Conservation (phyloP, 768 basidiomycete species). For the Boletus coccyginus region DNA sequence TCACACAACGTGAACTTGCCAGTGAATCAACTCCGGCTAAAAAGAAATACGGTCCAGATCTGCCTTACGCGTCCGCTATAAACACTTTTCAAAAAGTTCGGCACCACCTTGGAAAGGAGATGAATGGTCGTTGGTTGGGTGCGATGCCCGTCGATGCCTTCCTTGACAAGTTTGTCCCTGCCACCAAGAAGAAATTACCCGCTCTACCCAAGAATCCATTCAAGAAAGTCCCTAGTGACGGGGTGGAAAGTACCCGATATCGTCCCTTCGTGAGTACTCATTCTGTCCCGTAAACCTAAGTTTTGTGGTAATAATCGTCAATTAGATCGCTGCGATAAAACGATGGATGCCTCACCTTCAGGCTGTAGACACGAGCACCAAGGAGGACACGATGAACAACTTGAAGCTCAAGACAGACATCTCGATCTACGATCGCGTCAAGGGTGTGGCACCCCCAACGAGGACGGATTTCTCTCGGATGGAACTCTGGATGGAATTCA, state of each 20-base stretch:
- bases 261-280: background rate
- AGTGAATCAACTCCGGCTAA: background rate
- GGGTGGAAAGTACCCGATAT: background rate
- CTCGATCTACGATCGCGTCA: background rate
- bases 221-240: background rate
- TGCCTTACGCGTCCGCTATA: background rate
- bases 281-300: background rate
- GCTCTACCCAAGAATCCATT: background rate
- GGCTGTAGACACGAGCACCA: slow-evolving; percentile 1
- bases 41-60: background rate
- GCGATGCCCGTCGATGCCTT: background rate
- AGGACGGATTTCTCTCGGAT: background rate
- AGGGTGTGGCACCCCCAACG: background rate
- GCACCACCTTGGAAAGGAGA: background rate
- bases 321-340: background rate
- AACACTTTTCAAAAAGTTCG: background rate
- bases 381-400: background rate
- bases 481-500: slow-evolving; percentile 12
- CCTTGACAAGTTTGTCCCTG: background rate
- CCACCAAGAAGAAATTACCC: background rate
- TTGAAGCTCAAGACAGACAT: background rate
- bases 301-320: background rate
- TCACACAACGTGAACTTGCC: too few relatives aligned
- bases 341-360: background rate
- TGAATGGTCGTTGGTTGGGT: background rate